phyloP scores from a whole-genome alignment of 2,329 filamentous ascomycete species.

The Xylariaceae sp. region DNA sequence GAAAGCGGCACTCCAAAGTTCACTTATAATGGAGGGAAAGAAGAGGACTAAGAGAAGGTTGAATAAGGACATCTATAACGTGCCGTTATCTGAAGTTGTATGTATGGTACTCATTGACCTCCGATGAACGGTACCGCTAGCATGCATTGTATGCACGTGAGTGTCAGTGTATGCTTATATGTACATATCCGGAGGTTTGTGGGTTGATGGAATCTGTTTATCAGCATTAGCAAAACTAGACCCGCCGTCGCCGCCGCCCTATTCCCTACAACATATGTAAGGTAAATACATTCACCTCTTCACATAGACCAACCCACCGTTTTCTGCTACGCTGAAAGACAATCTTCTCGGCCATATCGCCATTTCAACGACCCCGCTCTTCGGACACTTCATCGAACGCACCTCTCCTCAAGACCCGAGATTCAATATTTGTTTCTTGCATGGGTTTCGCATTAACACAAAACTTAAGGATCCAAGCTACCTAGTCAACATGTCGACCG shows the following conservation, averaged over 20 bases:
- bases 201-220: not conserved
- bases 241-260: conserved; percentile 1
- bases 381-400: not conserved
- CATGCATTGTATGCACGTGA: no score
- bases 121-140: no score
- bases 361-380: not conserved
- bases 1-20: no score
- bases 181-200: not conserved
- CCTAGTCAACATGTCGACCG: conserved; percentile 75
- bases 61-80: no score
- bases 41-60: no score
- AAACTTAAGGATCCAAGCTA: not conserved
- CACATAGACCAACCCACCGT: not conserved
- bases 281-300: conserved; percentile 13
- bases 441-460: not conserved
- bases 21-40: no score
- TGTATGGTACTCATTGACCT: no score
- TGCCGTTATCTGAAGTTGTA: no score
- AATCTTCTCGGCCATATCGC: not conserved
- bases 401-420: not conserved
- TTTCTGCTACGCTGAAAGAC: not conserved
- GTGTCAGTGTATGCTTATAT: no score
- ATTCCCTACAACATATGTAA: conserved; percentile 9
- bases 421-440: not conserved
- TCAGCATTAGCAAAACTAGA: not conserved